Percentiles rank a stretch among this genome's conserved stretches.
Conservation (phyloP, 768 basidiomycete genomes). For the Pleurotus tuoliensis region DNA sequence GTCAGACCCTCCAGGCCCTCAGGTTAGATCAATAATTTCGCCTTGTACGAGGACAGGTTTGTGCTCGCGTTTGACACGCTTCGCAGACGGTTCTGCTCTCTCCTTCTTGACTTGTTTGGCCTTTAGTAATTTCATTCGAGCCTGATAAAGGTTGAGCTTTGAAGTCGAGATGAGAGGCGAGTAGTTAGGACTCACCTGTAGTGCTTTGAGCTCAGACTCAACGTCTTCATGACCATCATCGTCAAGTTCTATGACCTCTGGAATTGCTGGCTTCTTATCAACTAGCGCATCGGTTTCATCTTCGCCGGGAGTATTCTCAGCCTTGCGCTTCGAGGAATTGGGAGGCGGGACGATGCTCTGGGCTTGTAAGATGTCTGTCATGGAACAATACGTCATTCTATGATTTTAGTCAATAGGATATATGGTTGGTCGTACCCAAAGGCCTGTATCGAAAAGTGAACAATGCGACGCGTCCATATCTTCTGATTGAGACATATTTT, state of each 20-base stretch:
- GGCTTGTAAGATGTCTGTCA: conserved; percentile 12
- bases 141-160: neutral
- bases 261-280: neutral
- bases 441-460: conserved; percentile 17
- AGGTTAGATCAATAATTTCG: conserved; percentile 21
- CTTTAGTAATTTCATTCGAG: neutral
- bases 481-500: neutral
- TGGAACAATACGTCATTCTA: too few relatives aligned
- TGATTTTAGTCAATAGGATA: neutral
- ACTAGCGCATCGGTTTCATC: neutral
- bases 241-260: neutral
- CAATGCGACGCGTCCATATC: neutral
- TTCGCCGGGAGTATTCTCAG: neutral
- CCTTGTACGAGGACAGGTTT: conserved; percentile 7
- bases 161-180: neutral
- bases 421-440: conserved; percentile 7
- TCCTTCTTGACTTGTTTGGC: conserved; percentile 14
- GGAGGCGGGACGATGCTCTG: conserved; percentile 10
- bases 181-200: neutral
- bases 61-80: conserved; percentile 14
- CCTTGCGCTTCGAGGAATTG: neutral
- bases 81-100: neutral
- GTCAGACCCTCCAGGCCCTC: neutral
- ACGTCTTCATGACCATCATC: neutral
- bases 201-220: neutral